A percentile compares a stretch with the other conserved stretches of the same genome.
Conservation (phyloP, 2,329 filamentous ascomycete genomes). For the Clonostachys byssicola region DNA sequence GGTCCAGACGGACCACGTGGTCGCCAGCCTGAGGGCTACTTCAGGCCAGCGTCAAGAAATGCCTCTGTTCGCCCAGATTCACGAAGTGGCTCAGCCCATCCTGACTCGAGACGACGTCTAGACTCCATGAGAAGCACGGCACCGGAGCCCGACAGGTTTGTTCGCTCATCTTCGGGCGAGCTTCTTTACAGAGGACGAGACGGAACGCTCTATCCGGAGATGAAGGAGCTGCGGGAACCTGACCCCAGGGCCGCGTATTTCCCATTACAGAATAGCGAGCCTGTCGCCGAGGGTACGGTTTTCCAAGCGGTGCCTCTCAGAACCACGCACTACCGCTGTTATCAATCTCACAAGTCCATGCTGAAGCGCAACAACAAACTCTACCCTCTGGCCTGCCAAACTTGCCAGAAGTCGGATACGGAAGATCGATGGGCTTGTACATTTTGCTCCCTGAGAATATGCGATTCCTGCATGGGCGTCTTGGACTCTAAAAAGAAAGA, state of each 20-base stretch:
- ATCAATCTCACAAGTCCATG: conserved; percentile 42
- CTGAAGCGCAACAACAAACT: conserved; percentile 39
- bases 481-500: conserved; percentile 36
- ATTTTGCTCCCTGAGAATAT: conserved; percentile 49
- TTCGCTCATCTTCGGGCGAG: conserved; percentile 24
- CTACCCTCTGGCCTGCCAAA: conserved; percentile 49
- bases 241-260: conserved; percentile 31
- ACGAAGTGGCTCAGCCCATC: conserved; percentile 3
- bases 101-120: conserved; percentile 1
- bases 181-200: conserved; percentile 27
- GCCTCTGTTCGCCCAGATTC: not conserved
- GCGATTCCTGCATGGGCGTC: conserved; percentile 37
- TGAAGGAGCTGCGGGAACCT: conserved; percentile 24
- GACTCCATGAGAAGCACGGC: conserved; percentile 1
- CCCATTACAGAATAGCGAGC: conserved; percentile 21
- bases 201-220: conserved; percentile 35
- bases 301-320: conserved; percentile 37
- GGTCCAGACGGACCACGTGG: not conserved
- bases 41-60: not conserved
- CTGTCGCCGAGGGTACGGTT: conserved; percentile 24
- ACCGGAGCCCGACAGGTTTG: conserved; percentile 19
- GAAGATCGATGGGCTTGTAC: conserved; percentile 41
- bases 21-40: not conserved
- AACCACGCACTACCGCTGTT: conserved; percentile 39
- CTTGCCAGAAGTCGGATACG: conserved; percentile 40